phyloP scores from a whole-genome alignment of 306 rosid species.

The Parietaria judaica region DNA sequence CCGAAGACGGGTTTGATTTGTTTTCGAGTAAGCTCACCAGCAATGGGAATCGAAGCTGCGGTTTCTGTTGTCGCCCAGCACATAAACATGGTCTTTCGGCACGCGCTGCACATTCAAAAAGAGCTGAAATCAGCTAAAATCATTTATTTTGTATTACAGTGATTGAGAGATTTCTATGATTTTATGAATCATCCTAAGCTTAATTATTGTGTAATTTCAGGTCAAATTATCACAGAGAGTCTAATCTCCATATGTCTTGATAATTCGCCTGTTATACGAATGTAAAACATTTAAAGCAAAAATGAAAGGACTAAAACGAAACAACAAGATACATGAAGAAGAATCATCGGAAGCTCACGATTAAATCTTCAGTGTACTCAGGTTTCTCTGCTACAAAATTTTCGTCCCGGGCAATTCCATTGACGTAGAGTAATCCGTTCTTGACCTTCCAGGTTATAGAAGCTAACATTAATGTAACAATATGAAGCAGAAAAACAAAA shows the following conservation, averaged over 20 bases:
- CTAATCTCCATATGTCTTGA: too few relatives aligned
- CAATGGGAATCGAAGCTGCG: slow-evolving; percentile 70
- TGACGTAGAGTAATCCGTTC: slow-evolving; percentile 58
- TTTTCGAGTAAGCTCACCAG: slow-evolving; percentile 38
- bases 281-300: background rate
- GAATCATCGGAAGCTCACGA: slow-evolving; percentile 33
- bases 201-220: too few relatives aligned
- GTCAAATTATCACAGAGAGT: background rate
- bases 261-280: background rate
- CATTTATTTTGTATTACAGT: background rate
- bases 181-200: too few relatives aligned
- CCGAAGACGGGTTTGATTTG: too few relatives aligned
- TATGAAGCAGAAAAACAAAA: background rate
- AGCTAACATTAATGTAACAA: slow-evolving; percentile 1
- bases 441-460: slow-evolving; percentile 38
- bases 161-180: too few relatives aligned
- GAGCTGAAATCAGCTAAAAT: slow-evolving; percentile 3
- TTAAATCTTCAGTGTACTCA: slow-evolving; percentile 33
- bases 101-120: slow-evolving; percentile 47
- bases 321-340: background rate
- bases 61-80: slow-evolving; percentile 90
- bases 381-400: slow-evolving; percentile 55
- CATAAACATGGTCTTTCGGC: slow-evolving; percentile 77
- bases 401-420: slow-evolving; percentile 60
- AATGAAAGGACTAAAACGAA: slow-evolving; percentile 11